phyloP scores from a whole-genome alignment of 2,329 filamentous ascomycete species.

The Botryosphaeria dothidea region DNA sequence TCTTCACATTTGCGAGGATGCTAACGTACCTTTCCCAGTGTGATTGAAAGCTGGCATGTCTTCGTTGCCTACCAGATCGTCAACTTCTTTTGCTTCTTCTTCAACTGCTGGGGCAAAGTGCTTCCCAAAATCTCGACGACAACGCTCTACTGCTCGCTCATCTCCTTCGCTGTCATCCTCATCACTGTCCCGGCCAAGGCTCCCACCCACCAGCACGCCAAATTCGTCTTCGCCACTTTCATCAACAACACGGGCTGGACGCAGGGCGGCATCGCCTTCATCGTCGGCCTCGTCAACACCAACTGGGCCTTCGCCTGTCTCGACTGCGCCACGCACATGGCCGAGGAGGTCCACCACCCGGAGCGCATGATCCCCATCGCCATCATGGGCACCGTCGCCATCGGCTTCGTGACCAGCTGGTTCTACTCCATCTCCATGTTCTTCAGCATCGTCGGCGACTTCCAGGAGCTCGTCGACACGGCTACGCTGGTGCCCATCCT shows the following conservation, averaged over 20 bases:
- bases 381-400: constrained; percentile 51
- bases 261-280: constrained; percentile 50
- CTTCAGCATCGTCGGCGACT: constrained; percentile 51
- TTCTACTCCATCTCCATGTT: constrained; percentile 52
- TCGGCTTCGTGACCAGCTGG: constrained; percentile 53
- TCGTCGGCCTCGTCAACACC: constrained; percentile 53
- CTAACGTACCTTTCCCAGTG: constrained; percentile 22
- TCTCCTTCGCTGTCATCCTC: constrained; percentile 51
- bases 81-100: constrained; percentile 51
- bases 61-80: constrained; percentile 50
- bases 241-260: constrained; percentile 54
- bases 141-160: constrained; percentile 48
- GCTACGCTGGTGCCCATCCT: constrained; percentile 50
- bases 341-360: constrained; percentile 51
- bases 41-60: constrained; percentile 37
- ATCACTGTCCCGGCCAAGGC: constrained; percentile 49
- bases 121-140: constrained; percentile 43
- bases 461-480: constrained; percentile 41
- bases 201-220: constrained; percentile 45
- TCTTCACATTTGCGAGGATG: neutral
- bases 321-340: constrained; percentile 53
- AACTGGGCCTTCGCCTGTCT: constrained; percentile 55
- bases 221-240: constrained; percentile 55
- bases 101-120: constrained; percentile 47
- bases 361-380: constrained; percentile 52